Base-by-base conservation (phyloP, 2,329 filamentous ascomycete genomes). In the Scopulariopsis brevicaulis region DNA sequence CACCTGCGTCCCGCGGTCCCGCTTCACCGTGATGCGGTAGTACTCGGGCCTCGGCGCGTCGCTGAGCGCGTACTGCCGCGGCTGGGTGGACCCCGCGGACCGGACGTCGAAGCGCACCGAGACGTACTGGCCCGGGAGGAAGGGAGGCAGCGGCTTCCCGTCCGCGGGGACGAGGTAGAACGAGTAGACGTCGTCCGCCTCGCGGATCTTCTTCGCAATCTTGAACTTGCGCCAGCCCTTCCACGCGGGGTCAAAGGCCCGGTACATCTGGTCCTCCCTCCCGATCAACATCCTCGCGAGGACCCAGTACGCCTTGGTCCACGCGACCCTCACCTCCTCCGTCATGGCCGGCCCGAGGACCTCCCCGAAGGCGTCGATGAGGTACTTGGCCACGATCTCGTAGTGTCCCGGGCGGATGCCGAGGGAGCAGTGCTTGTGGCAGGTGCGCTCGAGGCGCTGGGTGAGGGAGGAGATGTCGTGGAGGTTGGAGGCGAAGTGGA, bases 371-470 rank as follows among this genome's bases (percentile, higher is more conserved):
- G 87, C 84, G 28, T 77, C 76, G 51, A 91, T 75, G 14, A 91
- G 77, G 65, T 87, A 83, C 65, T 82, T 81, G 58, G 84, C 87
- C 3, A 91, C 86, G 51, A 89, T 80, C 37, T 78, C 75, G 69
- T 90, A 91, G 61, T 90, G 83, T 46, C 87, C 83, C 0, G 86
- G 80, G 58, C 74, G 75, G 66, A 91, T 83, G 64, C 82, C 82
- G 1, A 91, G 76, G 1, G 83, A 87, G 60, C 81, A 86, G 68
- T 91, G 87, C 70, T 90, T 90, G 68, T 90, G 82, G 68, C 84
- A 87, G 64, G 81, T 77, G 32, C 78, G 75, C 68, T 81, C 79
- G 56, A 81, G 73, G 61, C 75, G 77, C 53, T 77, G 76, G 40
- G 76, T 75, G 55, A 81, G 68, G 67, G 81, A 78, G 66, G 74